Percentiles rank a stretch among this genome's conserved stretches.
Conservation (phyloP, 192 early-diverging fungal species). For the Linnemannia hyalina region DNA sequence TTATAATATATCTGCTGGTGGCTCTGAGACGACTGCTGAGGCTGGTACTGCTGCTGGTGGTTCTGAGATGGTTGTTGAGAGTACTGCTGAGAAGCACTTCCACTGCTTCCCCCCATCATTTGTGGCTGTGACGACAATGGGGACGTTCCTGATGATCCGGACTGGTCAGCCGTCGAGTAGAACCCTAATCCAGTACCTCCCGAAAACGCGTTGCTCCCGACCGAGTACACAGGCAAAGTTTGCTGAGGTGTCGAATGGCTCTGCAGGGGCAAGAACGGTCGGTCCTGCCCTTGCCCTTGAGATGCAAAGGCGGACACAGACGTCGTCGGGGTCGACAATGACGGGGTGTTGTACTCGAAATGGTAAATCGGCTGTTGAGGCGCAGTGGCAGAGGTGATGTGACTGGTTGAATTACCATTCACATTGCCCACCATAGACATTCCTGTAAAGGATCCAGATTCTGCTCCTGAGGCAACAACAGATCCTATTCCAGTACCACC, state of each 20-base stretch:
- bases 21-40: not conserved
- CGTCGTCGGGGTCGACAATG: not conserved
- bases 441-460: not conserved
- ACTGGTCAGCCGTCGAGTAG: not conserved
- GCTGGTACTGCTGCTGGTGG: slow-evolving; percentile 13
- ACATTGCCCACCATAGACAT: not conserved
- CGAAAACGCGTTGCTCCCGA: not conserved
- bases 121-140: not conserved
- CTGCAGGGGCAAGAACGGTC: too few species aligned
- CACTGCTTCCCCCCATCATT: not conserved
- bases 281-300: too few species aligned
- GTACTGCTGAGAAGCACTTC: not conserved
- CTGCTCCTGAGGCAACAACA: not conserved
- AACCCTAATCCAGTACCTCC: not conserved
- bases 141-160: not conserved
- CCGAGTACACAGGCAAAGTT: not conserved
- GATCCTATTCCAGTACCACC: not conserved
- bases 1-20: not conserved
- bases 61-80: not conserved
- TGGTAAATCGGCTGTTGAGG: slow-evolving; percentile 11
- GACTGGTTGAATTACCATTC: not conserved
- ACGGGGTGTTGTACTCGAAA: slow-evolving; percentile 9
- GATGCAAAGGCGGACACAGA: not conserved
- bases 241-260: not conserved
- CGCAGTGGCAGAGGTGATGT: not conserved